Evolutionary conservation across 2,329 filamentous ascomycete species (phyloP), one percentile per base, ranked within the genome.

Genomic region (Exophiala spinifera): DNA sequence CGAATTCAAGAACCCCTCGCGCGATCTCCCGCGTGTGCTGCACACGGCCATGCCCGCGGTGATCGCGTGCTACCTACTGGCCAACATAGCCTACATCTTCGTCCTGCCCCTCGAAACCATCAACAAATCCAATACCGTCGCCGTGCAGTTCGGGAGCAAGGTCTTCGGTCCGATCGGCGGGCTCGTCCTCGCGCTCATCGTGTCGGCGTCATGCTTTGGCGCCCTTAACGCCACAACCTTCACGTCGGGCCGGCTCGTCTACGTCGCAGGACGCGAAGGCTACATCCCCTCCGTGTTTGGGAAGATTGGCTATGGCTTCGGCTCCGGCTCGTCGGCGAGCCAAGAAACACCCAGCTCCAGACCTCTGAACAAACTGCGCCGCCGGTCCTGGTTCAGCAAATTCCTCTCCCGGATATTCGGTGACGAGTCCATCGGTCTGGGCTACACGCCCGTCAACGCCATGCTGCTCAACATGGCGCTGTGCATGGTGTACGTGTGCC

Each of bases 11-110:
- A 91, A 96, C 67, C 90, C 94, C 0, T 82, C 82, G 45, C 85
- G 91, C 60, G 94, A 99, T 69, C 84, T 99, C 8, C 94, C 94
- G 0, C 85, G 90, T 19, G 91, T 96, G 21, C 96, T 99, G 53
- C 94, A 99, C 73, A 96, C 92, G 0, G 91, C 92, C 13, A 94
- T 99, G 82, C 91, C 94, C 1, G 77, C 96, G 42, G 92, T 99
- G 54, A 97, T 99, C 59, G 69, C 91, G 23, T 88, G 83, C 64
- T 99, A 97, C 72, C 78, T 97, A 28, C 79, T 97, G 46, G 92
- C 92, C 62, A 99, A 97, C 69, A 73, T 96, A 37, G 83, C 91
- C 23, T 99, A 99, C 75, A 95, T 96, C 70, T 84, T 99, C 59
- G 94, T 99, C 28, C 82, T 99, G 0, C 91, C 94, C 0, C 76